These are phyloP conservation scores for Hydnum rufescens DNA, from an alignment of 768 basidiomycete species.

Conservation along the genomic window DNA sequence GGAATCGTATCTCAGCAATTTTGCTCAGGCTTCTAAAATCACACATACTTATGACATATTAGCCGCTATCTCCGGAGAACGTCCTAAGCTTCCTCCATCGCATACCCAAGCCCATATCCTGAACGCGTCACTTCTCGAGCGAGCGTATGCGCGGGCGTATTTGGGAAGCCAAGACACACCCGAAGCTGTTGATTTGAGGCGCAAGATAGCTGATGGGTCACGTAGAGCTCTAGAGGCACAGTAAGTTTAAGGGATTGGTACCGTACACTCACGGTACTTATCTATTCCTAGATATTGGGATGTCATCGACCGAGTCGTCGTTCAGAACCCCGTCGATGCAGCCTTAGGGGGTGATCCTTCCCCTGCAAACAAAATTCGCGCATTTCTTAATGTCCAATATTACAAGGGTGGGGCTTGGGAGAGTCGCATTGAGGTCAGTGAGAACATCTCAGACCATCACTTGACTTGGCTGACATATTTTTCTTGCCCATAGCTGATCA, in stretches of 20 bases:
- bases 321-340: slow-evolving; percentile 66
- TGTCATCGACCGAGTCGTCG: slow-evolving; percentile 62
- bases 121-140: slow-evolving; percentile 58
- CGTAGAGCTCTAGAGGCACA: slow-evolving; percentile 74
- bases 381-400: slow-evolving; percentile 64
- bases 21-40: slow-evolving; percentile 3
- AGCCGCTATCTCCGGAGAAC: slow-evolving; percentile 56
- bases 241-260: slow-evolving; percentile 13
- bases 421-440: slow-evolving; percentile 62
- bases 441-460: not conserved
- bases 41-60: slow-evolving; percentile 38
- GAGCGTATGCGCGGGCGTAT: slow-evolving; percentile 67
- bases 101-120: slow-evolving; percentile 69
- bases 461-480: not conserved
- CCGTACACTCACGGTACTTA: not conserved
- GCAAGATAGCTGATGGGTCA: slow-evolving; percentile 59
- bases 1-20: not conserved
- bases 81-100: slow-evolving; percentile 54
- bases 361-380: slow-evolving; percentile 71
- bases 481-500: slow-evolving; percentile 36
- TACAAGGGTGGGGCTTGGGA: slow-evolving; percentile 71
- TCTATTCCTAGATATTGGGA: slow-evolving; percentile 35
- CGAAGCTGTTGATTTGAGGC: slow-evolving; percentile 42
- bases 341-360: slow-evolving; percentile 82
- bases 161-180: slow-evolving; percentile 43